phyloP scores from a whole-genome alignment of 148 eudicot species.

The Bassia scoparia region DNA sequence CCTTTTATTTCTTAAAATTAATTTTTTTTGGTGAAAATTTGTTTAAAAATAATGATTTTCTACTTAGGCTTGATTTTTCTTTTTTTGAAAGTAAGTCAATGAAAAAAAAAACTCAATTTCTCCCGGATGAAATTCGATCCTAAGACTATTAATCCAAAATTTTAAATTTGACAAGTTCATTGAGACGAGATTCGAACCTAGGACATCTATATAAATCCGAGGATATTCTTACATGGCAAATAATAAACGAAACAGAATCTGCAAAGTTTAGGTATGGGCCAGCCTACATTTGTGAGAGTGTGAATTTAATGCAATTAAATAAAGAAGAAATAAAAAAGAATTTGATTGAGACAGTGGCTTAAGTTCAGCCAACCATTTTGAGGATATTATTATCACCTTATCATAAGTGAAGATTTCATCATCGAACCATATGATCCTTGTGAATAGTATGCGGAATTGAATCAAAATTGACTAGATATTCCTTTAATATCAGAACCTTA shows the following conservation, averaged over 20 bases:
- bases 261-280: not conserved
- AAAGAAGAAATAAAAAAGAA: not conserved
- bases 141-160: too few species aligned
- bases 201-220: not conserved
- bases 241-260: not conserved
- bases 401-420: not conserved
- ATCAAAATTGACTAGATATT: not conserved
- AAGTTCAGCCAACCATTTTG: constrained; percentile 27
- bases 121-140: not conserved
- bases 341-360: constrained; percentile 23
- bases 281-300: not conserved
- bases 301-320: not conserved
- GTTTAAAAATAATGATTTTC: too few species aligned
- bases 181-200: not conserved
- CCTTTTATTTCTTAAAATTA: not conserved
- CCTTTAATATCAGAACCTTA: not conserved
- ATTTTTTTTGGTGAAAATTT: too few species aligned
- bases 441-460: not conserved
- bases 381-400: constrained; percentile 27
- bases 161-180: too few species aligned
- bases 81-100: too few species aligned
- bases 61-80: too few species aligned
- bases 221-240: not conserved
- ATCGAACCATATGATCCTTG: constrained; percentile 17
- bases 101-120: too few species aligned